Evolutionary conservation across 1,139 yeast genomes (phyloP).

Genomic region (Kodamaea sp.): DNA sequence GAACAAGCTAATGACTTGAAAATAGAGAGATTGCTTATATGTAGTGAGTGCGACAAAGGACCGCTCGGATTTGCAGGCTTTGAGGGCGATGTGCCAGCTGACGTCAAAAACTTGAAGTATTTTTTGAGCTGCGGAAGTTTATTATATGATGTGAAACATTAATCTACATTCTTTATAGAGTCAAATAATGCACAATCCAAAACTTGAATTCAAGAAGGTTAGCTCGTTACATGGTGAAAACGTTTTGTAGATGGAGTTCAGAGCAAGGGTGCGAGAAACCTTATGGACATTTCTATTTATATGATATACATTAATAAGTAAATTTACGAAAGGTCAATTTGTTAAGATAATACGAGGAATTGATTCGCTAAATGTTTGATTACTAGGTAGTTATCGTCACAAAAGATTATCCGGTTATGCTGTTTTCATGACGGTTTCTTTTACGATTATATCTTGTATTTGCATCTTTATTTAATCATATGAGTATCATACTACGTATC

Average conservation of each 20-base stretch:
- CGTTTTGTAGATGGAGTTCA: not conserved
- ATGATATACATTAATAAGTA: too few relatives aligned
- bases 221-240: not conserved
- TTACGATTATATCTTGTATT: too few relatives aligned
- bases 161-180: not conserved
- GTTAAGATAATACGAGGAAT: too few relatives aligned
- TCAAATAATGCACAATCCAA: not conserved
- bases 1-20: slow-evolving; percentile 18
- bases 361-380: too few relatives aligned
- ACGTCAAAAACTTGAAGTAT: slow-evolving; percentile 39
- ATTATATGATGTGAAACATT: slow-evolving; percentile 24
- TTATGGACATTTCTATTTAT: too few relatives aligned
- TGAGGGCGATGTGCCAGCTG: slow-evolving; percentile 21
- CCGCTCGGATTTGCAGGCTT: slow-evolving; percentile 67
- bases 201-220: not conserved
- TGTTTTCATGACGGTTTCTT: too few relatives aligned
- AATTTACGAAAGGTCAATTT: too few relatives aligned
- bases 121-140: slow-evolving; percentile 46
- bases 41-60: slow-evolving; percentile 75
- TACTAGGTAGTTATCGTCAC: too few relatives aligned
- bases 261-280: not conserved
- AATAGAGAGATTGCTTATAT: slow-evolving; percentile 51
- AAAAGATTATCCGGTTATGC: too few relatives aligned
- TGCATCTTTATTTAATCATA: too few relatives aligned
- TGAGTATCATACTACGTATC: too few relatives aligned